Evolutionary conservation across 164 flowering plant genomes (phyloP), one percentile per base, ranked within the genome.

Genomic region (Chloranthus sessilifolius): DNA sequence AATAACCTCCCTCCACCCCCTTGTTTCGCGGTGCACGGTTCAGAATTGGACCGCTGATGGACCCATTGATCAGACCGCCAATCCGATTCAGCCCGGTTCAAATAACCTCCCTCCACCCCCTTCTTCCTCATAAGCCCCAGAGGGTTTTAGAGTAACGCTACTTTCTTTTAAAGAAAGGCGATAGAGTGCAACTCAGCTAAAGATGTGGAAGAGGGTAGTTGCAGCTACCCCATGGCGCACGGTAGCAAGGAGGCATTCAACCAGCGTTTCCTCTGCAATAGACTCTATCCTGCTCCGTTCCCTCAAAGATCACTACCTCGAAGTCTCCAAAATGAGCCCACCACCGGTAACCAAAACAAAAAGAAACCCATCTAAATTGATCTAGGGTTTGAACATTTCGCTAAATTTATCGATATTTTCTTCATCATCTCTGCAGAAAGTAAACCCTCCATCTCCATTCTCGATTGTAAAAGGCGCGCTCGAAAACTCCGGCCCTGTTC

Each of bases 231-330:
- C 68, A 33, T 64, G 70, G 74, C 64, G 67, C 44, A 52, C 45
- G 50, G 2, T 65, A 45, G 41, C 76, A 29, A 44, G 50, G 1
- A 67, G 65, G 6, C 33, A 39, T 37, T 58, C 70, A 0, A 14
- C 61, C 47, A 43, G 47, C 69, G 65, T 48, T 0, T 74, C 90
- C 25, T 41, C 82, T 46, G 80, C 82, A 25, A 80, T 86, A 15
- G 55, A 83, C 65, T 77, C 88, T 25, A 59, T 82, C 38, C 25
- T 89, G 16, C 90, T 89, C 53, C 92, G 94, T 10, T 83, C 95
- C 19, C 88, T 86, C 62, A 89, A 80, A 65, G 90, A 83, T 6
- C 97, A 89, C 80, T 86, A 83, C 44, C 70, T 74, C 29, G 95
- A 89, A 71, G 78, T 76, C 72, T 72, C 95, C 62, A 86, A 82